These are phyloP conservation scores for Boletus tomentosulus DNA, from an alignment of 768 basidiomycete genomes.

Conservation along the genomic window DNA sequence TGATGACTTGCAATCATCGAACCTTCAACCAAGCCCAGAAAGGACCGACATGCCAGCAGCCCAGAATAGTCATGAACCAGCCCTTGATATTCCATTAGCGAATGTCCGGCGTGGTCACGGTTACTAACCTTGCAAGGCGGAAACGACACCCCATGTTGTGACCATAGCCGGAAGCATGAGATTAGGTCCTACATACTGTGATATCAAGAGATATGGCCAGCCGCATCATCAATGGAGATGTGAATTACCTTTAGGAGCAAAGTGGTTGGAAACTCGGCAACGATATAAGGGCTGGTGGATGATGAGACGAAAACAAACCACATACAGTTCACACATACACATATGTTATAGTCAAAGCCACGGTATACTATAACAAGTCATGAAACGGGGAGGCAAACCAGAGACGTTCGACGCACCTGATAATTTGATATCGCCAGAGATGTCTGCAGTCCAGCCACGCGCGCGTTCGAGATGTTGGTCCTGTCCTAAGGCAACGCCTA, in stretches of 20 bases:
- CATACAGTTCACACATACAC: conserved; percentile 12
- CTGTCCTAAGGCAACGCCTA: conserved; percentile 25
- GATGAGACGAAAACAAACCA: not conserved
- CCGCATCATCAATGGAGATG: not conserved
- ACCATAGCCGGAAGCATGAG: conserved; percentile 59
- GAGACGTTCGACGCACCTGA: conserved; percentile 13
- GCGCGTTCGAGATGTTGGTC: conserved; percentile 56
- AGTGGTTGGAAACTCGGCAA: conserved; percentile 57
- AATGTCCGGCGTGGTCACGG: not conserved
- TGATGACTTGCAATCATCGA: conserved; percentile 10
- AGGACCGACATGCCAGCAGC: conserved; percentile 46
- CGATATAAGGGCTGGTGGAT: conserved; percentile 41
- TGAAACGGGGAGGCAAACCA: not conserved
- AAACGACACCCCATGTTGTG: conserved; percentile 59
- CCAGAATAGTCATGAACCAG: conserved; percentile 49
- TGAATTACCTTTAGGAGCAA: conserved; percentile 48
- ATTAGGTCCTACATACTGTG: conserved; percentile 44
- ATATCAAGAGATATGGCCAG: not conserved
- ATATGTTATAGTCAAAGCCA: conserved; percentile 28
- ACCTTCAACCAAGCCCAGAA: conserved; percentile 60
- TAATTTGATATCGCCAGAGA: conserved; percentile 37
- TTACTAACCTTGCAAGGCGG: conserved; percentile 50
- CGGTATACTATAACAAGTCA: conserved; percentile 29
- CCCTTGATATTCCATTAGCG: conserved; percentile 27
- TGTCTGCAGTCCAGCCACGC: conserved; percentile 55